phyloP scores from a whole-genome alignment of 1,139 yeast species.

The Yamadazyma buinensis region DNA sequence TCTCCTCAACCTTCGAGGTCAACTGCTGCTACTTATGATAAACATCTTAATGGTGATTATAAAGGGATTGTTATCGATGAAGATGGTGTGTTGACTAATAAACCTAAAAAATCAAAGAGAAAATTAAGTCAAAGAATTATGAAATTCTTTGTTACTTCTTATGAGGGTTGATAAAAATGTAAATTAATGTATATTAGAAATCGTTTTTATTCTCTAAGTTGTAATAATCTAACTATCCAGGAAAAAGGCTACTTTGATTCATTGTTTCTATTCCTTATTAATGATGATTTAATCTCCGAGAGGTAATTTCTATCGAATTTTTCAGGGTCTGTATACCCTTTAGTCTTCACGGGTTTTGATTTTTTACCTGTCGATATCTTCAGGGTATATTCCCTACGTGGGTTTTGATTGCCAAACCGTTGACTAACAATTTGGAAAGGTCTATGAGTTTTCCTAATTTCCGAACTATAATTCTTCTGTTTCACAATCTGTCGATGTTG shows the following conservation, averaged over 20 bases:
- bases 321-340: constrained; percentile 3
- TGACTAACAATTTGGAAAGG: too few relatives aligned
- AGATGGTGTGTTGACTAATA: constrained; percentile 6
- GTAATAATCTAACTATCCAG: background rate
- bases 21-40: constrained; percentile 9
- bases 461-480: too few relatives aligned
- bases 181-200: constrained; percentile 3
- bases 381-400: too few relatives aligned
- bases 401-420: too few relatives aligned
- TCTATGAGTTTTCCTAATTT: too few relatives aligned
- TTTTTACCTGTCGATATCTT: too few relatives aligned
- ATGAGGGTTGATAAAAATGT: constrained; percentile 14
- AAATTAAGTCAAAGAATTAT: constrained; percentile 31
- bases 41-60: background rate
- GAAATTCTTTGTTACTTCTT: constrained; percentile 34
- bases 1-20: constrained; percentile 13
- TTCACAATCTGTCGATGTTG: too few relatives aligned
- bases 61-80: background rate
- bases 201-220: background rate
- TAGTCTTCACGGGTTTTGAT: background rate
- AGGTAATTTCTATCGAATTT: constrained; percentile 2
- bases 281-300: background rate
- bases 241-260: background rate
- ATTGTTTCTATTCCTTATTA: background rate
- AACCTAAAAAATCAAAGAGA: constrained; percentile 16